Conservation (phyloP, 2,329 filamentous ascomycete species). For the Ilyonectria mors-panacis region DNA sequence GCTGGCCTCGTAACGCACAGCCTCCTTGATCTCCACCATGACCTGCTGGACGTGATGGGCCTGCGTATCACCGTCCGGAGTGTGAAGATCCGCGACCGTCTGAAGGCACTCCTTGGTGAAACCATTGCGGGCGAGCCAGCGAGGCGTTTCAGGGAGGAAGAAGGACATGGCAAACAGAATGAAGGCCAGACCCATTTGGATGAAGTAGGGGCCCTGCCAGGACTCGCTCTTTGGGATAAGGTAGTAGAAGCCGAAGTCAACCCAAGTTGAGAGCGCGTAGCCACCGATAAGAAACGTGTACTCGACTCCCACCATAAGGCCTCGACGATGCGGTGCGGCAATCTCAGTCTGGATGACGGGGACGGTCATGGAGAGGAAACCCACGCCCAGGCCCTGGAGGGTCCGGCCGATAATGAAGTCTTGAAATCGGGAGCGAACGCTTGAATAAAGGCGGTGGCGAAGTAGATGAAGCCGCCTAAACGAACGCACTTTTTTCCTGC, state of each 20-base stretch:
- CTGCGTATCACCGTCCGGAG: conserved; percentile 50
- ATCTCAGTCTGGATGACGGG: conserved; percentile 38
- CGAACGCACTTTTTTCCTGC: conserved; percentile 33
- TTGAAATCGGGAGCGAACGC: conserved; percentile 31
- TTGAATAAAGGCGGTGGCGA: conserved; percentile 36
- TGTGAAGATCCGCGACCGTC: conserved; percentile 58
- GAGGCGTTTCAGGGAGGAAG: conserved; percentile 53
- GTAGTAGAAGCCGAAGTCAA: conserved; percentile 35
- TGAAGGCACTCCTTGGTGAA: conserved; percentile 50
- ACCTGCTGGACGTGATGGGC: conserved; percentile 54
- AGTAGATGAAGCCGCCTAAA: conserved; percentile 34
- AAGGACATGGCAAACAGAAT: conserved; percentile 34
- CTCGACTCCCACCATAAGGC: conserved; percentile 36
- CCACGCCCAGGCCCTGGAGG: conserved; percentile 32
- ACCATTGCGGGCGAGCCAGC: conserved; percentile 58
- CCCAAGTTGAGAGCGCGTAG: conserved; percentile 35
- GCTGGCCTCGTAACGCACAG: conserved; percentile 31
- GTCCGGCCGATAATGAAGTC: conserved; percentile 25
- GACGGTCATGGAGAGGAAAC: conserved; percentile 35
- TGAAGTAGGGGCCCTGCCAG: conserved; percentile 36
- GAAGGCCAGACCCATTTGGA: conserved; percentile 32
- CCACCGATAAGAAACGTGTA: conserved; percentile 36
- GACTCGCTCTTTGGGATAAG: conserved; percentile 27
- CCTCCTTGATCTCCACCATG: conserved; percentile 41
- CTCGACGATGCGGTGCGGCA: conserved; percentile 34